Evolutionary conservation across 345 rosid genomes (phyloP).

Genomic region (Adansonia digitata): DNA sequence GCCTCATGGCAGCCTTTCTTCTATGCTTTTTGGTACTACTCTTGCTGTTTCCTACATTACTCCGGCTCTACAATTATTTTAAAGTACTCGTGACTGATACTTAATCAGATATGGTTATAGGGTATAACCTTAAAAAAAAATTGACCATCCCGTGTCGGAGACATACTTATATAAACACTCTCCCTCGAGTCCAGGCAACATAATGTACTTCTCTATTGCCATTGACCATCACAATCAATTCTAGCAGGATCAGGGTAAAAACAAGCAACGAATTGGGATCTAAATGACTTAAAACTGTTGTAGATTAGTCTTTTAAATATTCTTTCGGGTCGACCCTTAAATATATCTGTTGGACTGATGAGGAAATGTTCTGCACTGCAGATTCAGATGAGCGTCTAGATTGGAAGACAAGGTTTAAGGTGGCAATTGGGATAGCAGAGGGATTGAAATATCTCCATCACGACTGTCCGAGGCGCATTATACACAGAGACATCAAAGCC

Average conservation of each 20-base stretch:
- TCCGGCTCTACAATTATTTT: no score
- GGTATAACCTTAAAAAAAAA: no score
- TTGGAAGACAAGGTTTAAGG: slow-evolving; percentile 74
- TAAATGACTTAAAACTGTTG: not conserved
- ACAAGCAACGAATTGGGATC: not conserved
- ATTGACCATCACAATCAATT: not conserved
- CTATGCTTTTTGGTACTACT: slow-evolving; percentile 56
- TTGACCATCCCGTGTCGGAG: no score
- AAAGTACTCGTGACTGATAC: no score
- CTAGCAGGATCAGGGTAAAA: not conserved
- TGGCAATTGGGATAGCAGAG: slow-evolving; percentile 72
- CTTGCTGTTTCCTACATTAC: no score
- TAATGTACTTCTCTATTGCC: not conserved
- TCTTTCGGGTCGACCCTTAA: not conserved
- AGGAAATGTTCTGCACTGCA: slow-evolving; percentile 25
- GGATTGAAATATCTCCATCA: slow-evolving; percentile 85
- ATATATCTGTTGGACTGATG: not conserved
- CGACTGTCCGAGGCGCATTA: slow-evolving; percentile 76
- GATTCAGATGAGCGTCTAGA: slow-evolving; percentile 49
- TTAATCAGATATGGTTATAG: no score
- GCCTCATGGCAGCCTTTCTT: slow-evolving; percentile 78
- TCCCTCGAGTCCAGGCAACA: no score
- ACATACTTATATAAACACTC: no score
- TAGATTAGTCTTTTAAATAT: not conserved
- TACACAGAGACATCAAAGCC: slow-evolving; percentile 91